Conservation (phyloP, 2,329 filamentous ascomycete genomes). For the Pseudonectria foliicola region DNA sequence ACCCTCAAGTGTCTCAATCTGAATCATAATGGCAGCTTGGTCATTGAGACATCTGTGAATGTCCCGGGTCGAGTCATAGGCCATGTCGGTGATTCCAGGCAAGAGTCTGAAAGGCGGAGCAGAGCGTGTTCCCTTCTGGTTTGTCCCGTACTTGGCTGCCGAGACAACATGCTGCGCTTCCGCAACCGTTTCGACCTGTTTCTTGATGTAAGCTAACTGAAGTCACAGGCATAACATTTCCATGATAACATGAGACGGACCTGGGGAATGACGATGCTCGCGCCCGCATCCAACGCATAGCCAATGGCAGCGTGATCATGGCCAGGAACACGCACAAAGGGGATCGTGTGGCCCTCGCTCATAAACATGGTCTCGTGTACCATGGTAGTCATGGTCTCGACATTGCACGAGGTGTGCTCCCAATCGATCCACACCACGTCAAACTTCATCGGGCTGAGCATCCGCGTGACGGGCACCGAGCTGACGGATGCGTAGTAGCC, state of each 20-base stretch:
- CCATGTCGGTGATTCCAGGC: constrained; percentile 32
- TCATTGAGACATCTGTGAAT: constrained; percentile 35
- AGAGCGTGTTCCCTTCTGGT: constrained; percentile 34
- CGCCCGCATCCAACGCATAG: constrained; percentile 41
- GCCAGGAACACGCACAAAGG: constrained; percentile 38
- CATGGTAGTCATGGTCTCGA: constrained; percentile 44
- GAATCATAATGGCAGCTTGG: constrained; percentile 42
- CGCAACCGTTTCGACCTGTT: constrained; percentile 36
- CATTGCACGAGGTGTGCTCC: constrained; percentile 38
- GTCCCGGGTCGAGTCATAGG: constrained; percentile 24
- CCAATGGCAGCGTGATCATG: constrained; percentile 41
- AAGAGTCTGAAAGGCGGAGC: constrained; percentile 37
- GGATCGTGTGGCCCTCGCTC: constrained; percentile 37
- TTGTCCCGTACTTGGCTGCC: constrained; percentile 36
- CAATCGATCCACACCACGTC: constrained; percentile 41
- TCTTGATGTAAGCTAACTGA: too few species aligned
- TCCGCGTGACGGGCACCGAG: constrained; percentile 31
- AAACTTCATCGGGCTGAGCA: constrained; percentile 35
- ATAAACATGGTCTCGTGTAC: constrained; percentile 41
- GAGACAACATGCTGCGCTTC: constrained; percentile 36
- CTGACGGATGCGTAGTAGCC: constrained; percentile 35
- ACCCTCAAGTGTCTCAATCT: constrained; percentile 35
- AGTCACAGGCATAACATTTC: too few species aligned
- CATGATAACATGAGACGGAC: constrained; percentile 2
- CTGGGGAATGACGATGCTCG: constrained; percentile 39